These are phyloP conservation scores for Cicer judaicum DNA, from an alignment of 306 rosid genomes.

Conservation along the genomic window DNA sequence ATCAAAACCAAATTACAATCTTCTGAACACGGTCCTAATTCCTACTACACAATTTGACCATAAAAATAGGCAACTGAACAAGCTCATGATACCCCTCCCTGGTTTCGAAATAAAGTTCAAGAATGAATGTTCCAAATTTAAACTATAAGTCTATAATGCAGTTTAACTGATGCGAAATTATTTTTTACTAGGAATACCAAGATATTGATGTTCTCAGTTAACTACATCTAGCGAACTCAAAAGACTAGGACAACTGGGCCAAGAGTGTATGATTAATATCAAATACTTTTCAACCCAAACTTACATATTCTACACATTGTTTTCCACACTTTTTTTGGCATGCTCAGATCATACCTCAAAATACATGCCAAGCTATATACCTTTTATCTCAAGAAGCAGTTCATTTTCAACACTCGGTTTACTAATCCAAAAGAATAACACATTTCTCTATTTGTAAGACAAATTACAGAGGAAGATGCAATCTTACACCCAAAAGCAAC, in stretches of 20 bases:
- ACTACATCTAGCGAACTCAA: background rate
- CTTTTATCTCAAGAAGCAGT: conserved; percentile 30
- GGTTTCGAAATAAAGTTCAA: background rate
- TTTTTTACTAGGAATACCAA: conserved; percentile 14
- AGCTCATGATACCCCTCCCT: no score
- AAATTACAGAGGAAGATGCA: conserved; percentile 17
- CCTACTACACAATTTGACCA: background rate
- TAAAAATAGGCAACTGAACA: no score
- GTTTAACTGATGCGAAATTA: background rate
- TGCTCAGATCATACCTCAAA: conserved; percentile 36
- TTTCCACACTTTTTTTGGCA: conserved; percentile 8
- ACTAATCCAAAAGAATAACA: conserved; percentile 6
- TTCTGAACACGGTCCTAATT: background rate
- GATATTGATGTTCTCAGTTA: background rate
- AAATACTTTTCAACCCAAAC: conserved; percentile 3
- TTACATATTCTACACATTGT: conserved; percentile 28
- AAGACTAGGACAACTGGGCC: background rate
- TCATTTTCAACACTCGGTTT: conserved; percentile 21
- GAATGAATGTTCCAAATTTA: background rate
- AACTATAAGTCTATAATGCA: no score
- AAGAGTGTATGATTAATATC: conserved; percentile 8
- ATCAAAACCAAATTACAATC: conserved; percentile 1
- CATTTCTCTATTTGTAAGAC: conserved; percentile 15
- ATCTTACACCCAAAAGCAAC: conserved; percentile 22
- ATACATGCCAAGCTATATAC: background rate